These are phyloP conservation scores for Fraxinus floribunda DNA, from an alignment of 305 asterid genomes.

Conservation along the genomic window DNA sequence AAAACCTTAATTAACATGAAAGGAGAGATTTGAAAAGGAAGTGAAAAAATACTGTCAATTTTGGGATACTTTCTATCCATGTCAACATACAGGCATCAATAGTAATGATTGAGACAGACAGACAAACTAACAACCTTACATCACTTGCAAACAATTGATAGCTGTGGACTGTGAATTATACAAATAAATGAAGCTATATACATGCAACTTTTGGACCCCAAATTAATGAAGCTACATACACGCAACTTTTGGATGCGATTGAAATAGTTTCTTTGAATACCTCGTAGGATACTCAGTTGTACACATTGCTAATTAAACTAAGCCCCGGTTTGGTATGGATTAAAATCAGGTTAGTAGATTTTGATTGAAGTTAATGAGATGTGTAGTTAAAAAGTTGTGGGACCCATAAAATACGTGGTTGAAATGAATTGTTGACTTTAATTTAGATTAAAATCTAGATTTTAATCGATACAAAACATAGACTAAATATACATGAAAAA, in stretches of 20 bases:
- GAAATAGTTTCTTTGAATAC: not conserved
- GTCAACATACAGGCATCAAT: not conserved
- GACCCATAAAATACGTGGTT: no score
- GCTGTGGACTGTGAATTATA: not conserved
- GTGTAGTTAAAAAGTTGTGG: no score
- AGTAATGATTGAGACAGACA: not conserved
- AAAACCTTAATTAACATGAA: constrained; percentile 7
- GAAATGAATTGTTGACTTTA: no score
- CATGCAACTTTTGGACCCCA: constrained; percentile 3
- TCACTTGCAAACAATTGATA: not conserved
- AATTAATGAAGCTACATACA: not conserved
- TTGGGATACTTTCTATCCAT: constrained; percentile 14
- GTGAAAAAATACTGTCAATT: constrained; percentile 7
- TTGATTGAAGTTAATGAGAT: no score
- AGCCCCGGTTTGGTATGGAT: no score
- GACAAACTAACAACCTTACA: constrained; percentile 3
- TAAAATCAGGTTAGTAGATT: no score
- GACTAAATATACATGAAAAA: not conserved
- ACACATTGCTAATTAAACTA: not conserved
- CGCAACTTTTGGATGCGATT: not conserved
- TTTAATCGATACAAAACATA: no score
- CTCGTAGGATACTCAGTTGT: not conserved
- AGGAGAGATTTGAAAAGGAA: constrained; percentile 22
- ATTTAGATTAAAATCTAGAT: no score
- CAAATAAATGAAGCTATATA: not conserved